Evolutionary conservation across 805 yeast species (phyloP).

Genomic region (Ogataea naganishii): DNA sequence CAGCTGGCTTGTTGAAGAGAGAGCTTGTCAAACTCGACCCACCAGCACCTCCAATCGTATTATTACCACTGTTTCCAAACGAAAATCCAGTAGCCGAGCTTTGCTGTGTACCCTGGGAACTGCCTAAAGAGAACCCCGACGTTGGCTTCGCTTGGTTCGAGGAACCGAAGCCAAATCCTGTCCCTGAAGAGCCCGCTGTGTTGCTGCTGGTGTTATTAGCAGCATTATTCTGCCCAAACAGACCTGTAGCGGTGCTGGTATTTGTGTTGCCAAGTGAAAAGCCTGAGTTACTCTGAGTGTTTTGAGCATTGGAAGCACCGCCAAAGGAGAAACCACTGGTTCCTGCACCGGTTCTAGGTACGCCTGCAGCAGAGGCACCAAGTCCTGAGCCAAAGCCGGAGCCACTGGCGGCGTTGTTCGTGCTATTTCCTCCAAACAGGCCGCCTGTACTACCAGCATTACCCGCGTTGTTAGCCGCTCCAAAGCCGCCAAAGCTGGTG

Average conservation of each 20-base stretch:
- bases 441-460: constrained; percentile 20
- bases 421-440: constrained; percentile 23
- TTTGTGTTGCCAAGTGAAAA: constrained; percentile 15
- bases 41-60: constrained; percentile 2
- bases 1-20: no score
- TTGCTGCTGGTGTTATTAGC: constrained; percentile 5
- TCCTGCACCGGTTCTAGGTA: no score
- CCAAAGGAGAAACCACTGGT: no score
- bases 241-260: constrained; percentile 9
- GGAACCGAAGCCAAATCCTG: constrained; percentile 14
- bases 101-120: no score
- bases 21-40: no score
- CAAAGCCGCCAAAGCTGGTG: constrained; percentile 28
- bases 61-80: constrained; percentile 21
- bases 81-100: constrained; percentile 18
- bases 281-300: constrained; percentile 5
- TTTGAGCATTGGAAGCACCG: no score
- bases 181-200: no score
- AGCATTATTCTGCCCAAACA: constrained; percentile 11
- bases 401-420: constrained; percentile 1
- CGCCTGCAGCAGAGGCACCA: constrained; percentile 3
- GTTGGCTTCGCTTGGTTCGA: no score
- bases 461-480: constrained; percentile 15
- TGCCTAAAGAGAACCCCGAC: no score
- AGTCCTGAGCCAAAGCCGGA: constrained; percentile 1